Evolutionary conservation across 768 basidiomycete species (phyloP).

Genomic region (Rhizopogon roseolus): DNA sequence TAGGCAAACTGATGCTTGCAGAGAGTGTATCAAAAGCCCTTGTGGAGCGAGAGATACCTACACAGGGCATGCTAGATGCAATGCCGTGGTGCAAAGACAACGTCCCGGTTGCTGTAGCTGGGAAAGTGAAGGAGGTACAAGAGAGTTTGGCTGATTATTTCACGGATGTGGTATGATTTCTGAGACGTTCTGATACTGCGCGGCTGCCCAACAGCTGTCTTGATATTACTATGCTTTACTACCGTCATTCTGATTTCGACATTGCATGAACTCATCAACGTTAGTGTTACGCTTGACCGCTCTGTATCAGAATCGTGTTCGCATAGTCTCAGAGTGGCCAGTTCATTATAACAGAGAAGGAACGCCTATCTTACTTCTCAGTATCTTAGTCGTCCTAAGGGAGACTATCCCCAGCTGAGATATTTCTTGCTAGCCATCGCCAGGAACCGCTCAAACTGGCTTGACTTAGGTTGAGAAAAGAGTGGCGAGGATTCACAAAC

Average conservation of each 20-base stretch:
- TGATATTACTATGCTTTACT: not conserved
- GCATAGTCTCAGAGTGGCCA: too few species aligned
- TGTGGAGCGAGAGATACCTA: slow-evolving; percentile 37
- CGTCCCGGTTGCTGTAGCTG: slow-evolving; percentile 35
- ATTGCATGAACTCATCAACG: not conserved
- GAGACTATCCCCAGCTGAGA: too few species aligned
- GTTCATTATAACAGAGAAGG: too few species aligned
- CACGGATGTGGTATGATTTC: slow-evolving; percentile 32
- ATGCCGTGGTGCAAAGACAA: slow-evolving; percentile 42
- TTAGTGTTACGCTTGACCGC: not conserved
- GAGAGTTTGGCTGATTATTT: slow-evolving; percentile 44
- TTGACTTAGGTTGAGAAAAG: too few species aligned
- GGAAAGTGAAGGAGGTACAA: slow-evolving; percentile 42
- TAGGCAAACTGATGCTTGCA: slow-evolving; percentile 42
- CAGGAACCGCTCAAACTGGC: too few species aligned
- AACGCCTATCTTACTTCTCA: too few species aligned
- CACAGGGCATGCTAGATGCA: slow-evolving; percentile 35
- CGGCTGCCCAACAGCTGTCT: too few species aligned
- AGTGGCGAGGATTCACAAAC: too few species aligned
- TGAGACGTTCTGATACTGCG: not conserved
- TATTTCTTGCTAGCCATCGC: too few species aligned
- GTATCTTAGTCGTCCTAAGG: too few species aligned
- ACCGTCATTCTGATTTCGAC: not conserved
- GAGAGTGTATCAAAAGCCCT: slow-evolving; percentile 44
- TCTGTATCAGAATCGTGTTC: not conserved